phyloP scores from a whole-genome alignment of 305 asterid species.

The Fraxinus albicans region DNA sequence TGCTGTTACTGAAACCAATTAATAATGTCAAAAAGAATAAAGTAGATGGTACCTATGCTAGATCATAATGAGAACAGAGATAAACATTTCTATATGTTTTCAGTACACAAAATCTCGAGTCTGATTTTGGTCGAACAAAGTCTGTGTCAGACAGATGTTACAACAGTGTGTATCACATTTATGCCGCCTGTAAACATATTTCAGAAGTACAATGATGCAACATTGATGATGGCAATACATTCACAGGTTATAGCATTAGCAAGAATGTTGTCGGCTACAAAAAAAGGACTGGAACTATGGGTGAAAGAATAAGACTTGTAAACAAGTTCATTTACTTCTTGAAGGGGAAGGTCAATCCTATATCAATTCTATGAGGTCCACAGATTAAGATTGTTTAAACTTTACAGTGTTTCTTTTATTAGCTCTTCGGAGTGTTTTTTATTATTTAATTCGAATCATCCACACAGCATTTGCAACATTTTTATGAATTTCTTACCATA shows the following conservation, averaged over 20 bases:
- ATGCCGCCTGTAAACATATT: background rate
- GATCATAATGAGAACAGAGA: background rate
- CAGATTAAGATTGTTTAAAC: background rate
- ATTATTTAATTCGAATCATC: background rate
- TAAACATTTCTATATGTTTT: background rate
- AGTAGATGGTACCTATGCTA: slow-evolving; percentile 3
- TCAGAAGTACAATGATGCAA: background rate
- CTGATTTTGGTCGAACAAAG: background rate
- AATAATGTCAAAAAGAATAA: background rate
- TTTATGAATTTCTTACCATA: background rate
- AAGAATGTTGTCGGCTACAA: background rate
- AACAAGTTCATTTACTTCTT: background rate
- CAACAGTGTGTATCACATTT: background rate
- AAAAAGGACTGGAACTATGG: background rate
- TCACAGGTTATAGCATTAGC: background rate
- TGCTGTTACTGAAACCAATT: background rate
- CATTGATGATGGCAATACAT: background rate
- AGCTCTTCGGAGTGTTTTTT: background rate
- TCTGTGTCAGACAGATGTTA: background rate
- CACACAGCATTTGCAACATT: background rate
- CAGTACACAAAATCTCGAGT: background rate
- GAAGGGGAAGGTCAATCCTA: background rate
- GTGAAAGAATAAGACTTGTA: background rate
- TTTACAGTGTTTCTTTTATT: background rate
- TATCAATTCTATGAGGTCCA: background rate